These are phyloP conservation scores for Eutypa lata DNA, from an alignment of 2,329 filamentous ascomycete species.

Conservation along the genomic window DNA sequence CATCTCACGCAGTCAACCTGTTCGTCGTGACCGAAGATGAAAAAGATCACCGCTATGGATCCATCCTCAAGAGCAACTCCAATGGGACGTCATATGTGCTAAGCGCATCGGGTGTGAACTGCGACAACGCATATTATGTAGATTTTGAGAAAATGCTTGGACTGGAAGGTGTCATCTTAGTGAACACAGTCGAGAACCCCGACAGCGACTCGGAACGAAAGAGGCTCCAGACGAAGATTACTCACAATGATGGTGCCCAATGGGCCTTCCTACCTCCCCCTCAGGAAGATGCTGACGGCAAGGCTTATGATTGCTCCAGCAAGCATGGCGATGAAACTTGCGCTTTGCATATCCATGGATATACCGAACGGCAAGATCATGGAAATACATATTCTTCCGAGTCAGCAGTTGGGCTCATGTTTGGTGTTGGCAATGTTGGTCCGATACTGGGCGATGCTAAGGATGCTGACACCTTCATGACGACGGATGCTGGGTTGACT, in stretches of 20 bases:
- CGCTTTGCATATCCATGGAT: constrained; percentile 89
- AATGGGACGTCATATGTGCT: constrained; percentile 95
- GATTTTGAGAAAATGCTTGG: constrained; percentile 96
- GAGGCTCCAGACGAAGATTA: constrained; percentile 85
- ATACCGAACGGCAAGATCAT: constrained; percentile 83
- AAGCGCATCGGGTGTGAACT: constrained; percentile 77
- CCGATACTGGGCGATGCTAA: constrained; percentile 60
- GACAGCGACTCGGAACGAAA: constrained; percentile 67
- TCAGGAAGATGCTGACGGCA: constrained; percentile 64
- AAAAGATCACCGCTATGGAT: constrained; percentile 68
- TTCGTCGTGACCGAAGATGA: constrained; percentile 78
- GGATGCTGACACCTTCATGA: constrained; percentile 87
- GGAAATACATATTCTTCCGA: constrained; percentile 83
- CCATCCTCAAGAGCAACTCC: constrained; percentile 96
- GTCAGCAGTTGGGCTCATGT: constrained; percentile 85
- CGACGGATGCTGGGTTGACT: constrained; percentile 80
- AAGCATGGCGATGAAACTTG: constrained; percentile 63
- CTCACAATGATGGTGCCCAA: constrained; percentile 90
- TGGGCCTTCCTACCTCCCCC: constrained; percentile 81
- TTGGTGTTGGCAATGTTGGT: constrained; percentile 90
- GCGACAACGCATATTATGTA: constrained; percentile 72
- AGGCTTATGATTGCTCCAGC: constrained; percentile 66
- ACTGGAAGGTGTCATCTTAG: constrained; percentile 83
- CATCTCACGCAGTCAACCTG: constrained; percentile 89
- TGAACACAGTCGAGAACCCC: constrained; percentile 79